These are phyloP conservation scores for Paraphaeosphaeria minitans DNA, from an alignment of 2,329 filamentous ascomycete species.

Conservation along the genomic window DNA sequence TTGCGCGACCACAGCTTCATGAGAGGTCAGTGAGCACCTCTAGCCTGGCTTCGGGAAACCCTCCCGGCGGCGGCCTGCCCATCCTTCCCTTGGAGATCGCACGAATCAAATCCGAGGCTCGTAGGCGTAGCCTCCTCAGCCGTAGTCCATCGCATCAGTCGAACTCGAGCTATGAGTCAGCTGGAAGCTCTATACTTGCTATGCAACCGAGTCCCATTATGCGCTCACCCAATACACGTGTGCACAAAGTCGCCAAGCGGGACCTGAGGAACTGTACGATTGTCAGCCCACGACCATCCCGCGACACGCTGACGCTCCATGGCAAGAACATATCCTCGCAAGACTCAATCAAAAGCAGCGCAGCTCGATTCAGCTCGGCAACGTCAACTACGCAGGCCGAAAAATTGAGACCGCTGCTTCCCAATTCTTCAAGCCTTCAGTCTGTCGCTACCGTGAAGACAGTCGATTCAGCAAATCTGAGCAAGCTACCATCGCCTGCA, in stretches of 20 bases:
- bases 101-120: constrained; percentile 30
- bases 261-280: constrained; percentile 42
- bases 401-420: constrained; percentile 14
- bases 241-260: constrained; percentile 45
- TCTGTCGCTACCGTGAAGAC: constrained; percentile 36
- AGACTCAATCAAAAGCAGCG: constrained; percentile 25
- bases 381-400: constrained; percentile 13
- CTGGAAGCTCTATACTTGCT: constrained; percentile 49
- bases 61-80: constrained; percentile 50
- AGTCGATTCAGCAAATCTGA: constrained; percentile 43
- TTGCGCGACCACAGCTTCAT: constrained; percentile 26
- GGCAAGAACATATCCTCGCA: constrained; percentile 20
- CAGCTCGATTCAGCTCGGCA: constrained; percentile 18
- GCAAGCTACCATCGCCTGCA: constrained; percentile 41
- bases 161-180: constrained; percentile 48
- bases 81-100: constrained; percentile 47
- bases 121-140: constrained; percentile 30
- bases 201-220: constrained; percentile 45
- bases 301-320: constrained; percentile 30
- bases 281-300: constrained; percentile 36
- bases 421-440: constrained; percentile 22
- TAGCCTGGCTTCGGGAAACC: constrained; percentile 39
- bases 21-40: constrained; percentile 34
- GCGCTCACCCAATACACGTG: constrained; percentile 26
- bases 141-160: constrained; percentile 46